These are phyloP conservation scores for Epithemia pelagica DNA, from an alignment of 108 stramenopile genomes.

Conservation along the genomic window DNA sequence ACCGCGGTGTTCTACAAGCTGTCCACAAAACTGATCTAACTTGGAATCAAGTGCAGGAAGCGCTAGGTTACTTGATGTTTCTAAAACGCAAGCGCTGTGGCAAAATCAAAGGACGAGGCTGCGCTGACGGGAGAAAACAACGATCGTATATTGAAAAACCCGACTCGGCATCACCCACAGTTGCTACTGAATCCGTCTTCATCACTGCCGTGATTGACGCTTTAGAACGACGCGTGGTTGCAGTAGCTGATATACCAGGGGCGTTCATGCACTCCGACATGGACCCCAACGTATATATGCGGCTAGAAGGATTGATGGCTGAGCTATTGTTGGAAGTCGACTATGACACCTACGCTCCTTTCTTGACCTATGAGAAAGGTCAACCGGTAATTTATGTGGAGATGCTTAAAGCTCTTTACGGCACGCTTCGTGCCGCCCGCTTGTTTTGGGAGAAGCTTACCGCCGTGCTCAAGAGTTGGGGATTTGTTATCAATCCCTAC, in stretches of 20 bases:
- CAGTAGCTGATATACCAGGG: slow-evolving; percentile 35
- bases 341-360: slow-evolving; percentile 10
- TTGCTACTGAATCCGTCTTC: slow-evolving; percentile 19
- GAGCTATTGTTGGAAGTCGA: slow-evolving; percentile 21
- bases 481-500: slow-evolving; percentile 38
- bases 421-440: slow-evolving; percentile 21
- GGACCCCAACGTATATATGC: slow-evolving; percentile 15
- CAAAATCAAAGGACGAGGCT: slow-evolving; percentile 15
- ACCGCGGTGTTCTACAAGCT: slow-evolving; percentile 6
- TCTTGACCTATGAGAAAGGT: slow-evolving; percentile 16
- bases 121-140: slow-evolving; percentile 35
- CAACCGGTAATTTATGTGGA: slow-evolving; percentile 18
- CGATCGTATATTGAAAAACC: slow-evolving; percentile 19
- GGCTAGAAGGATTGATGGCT: slow-evolving; percentile 16
- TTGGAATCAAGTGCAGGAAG: neutral
- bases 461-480: neutral
- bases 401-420: slow-evolving; percentile 28
- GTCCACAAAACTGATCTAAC: slow-evolving; percentile 16
- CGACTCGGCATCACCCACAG: slow-evolving; percentile 33
- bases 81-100: slow-evolving; percentile 16
- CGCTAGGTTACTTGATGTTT: slow-evolving; percentile 12
- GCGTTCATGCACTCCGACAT: slow-evolving; percentile 41
- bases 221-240: slow-evolving; percentile 28
- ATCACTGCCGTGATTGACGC: slow-evolving; percentile 25
- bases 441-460: slow-evolving; percentile 20